A percentile compares a stretch with the other conserved stretches of the same genome.
phyloP scores from a whole-genome alignment of 2,329 filamentous ascomycete genomes.

The Sporothrix pseudoabietina region DNA sequence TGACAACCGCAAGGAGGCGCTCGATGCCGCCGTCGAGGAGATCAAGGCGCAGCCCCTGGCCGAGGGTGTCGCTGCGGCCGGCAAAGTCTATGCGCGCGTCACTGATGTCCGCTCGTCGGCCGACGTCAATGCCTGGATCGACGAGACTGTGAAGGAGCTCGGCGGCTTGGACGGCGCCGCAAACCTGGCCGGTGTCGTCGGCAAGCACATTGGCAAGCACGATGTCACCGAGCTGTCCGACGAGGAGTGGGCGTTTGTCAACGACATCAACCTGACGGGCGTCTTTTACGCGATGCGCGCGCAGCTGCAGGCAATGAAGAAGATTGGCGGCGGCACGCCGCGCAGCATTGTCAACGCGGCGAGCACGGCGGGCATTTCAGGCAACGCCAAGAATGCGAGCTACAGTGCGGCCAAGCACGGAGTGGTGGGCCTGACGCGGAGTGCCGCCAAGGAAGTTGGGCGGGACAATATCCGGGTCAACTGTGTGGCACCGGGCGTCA shows the following conservation, averaged over 20 bases:
- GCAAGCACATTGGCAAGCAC: slow-evolving; percentile 37
- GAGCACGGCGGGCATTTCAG: slow-evolving; percentile 44
- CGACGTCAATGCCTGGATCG: slow-evolving; percentile 44
- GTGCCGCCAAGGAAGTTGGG: slow-evolving; percentile 39
- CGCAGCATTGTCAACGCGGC: slow-evolving; percentile 35
- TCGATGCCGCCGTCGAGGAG: slow-evolving; percentile 36
- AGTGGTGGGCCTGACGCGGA: slow-evolving; percentile 39
- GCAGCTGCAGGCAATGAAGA: slow-evolving; percentile 26
- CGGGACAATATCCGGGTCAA: slow-evolving; percentile 32
- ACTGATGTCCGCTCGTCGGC: slow-evolving; percentile 41
- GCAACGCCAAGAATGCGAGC: slow-evolving; percentile 41
- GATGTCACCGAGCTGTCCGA: slow-evolving; percentile 34
- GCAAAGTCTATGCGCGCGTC: slow-evolving; percentile 27
- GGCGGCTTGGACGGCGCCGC: slow-evolving; percentile 45
- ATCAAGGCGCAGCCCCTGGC: background rate
- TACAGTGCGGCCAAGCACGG: slow-evolving; percentile 41
- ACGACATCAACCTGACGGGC: slow-evolving; percentile 51
- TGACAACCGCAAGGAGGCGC: slow-evolving; percentile 45
- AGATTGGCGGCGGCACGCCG: slow-evolving; percentile 39
- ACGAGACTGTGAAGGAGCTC: slow-evolving; percentile 40
- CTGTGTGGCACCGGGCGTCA: slow-evolving; percentile 39
- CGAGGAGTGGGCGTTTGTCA: slow-evolving; percentile 31
- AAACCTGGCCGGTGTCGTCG: slow-evolving; percentile 45
- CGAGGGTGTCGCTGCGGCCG: background rate
- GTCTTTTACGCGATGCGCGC: slow-evolving; percentile 53